Conservation (phyloP, 257 asterid species). For the Solanum habrochaites region DNA sequence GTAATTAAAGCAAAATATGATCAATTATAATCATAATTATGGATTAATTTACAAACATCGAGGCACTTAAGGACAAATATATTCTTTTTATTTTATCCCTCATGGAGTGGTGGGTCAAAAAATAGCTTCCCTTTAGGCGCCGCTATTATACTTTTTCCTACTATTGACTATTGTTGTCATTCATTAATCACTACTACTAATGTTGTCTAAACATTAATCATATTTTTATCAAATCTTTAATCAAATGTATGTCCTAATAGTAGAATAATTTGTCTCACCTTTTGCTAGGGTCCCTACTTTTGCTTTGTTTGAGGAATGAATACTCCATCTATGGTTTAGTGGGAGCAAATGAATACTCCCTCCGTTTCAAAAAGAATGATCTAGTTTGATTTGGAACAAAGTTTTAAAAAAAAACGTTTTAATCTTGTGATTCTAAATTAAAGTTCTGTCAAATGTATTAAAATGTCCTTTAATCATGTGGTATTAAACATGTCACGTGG, state of each 20-base stretch:
- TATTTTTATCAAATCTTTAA: background rate
- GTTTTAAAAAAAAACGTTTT: too few species aligned
- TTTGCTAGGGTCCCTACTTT: background rate
- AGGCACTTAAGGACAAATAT: background rate
- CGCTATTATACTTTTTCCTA: background rate
- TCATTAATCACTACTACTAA: background rate
- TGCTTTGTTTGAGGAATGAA: background rate
- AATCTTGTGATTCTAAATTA: too few species aligned
- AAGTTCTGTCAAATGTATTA: too few species aligned
- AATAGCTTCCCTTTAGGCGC: background rate
- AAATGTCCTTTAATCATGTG: too few species aligned
- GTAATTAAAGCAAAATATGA: background rate
- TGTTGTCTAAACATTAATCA: background rate
- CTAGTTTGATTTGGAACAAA: fast-evolving
- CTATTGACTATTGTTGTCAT: background rate
- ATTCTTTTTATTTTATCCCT: background rate
- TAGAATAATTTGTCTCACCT: background rate
- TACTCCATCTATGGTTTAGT: background rate
- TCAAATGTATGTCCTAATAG: background rate
- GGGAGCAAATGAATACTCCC: background rate
- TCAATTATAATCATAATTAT: background rate
- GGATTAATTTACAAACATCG: background rate
- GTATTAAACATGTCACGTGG: too few species aligned
- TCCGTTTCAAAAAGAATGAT: too few species aligned
- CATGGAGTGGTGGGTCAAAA: background rate